These are phyloP conservation scores for Garcia nutans DNA, from an alignment of 345 rosid genomes.

Conservation along the genomic window DNA sequence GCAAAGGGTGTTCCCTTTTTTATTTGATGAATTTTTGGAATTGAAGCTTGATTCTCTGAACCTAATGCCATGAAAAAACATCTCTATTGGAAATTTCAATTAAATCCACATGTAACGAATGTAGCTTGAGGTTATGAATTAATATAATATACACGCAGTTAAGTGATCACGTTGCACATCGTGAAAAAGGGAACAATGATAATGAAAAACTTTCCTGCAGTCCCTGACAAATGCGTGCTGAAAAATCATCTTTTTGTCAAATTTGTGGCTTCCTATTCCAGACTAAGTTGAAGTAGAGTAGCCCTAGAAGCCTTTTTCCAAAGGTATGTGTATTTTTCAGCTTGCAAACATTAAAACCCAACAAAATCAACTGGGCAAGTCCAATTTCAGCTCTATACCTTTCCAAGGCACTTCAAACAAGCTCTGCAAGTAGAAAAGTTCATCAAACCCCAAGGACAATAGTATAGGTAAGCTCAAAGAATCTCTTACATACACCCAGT, in stretches of 20 bases:
- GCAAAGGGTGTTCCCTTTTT: neutral
- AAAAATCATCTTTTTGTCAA: neutral
- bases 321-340: neutral
- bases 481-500: neutral
- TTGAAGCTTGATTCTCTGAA: neutral
- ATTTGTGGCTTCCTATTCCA: neutral
- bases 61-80: neutral
- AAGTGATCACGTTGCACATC: neutral
- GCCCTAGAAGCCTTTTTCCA: neutral
- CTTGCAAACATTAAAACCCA: neutral
- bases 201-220: neutral
- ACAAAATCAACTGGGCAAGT: neutral
- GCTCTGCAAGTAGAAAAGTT: neutral
- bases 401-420: neutral
- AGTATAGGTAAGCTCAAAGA: neutral
- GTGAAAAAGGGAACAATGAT: neutral
- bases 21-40: neutral
- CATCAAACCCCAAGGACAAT: neutral
- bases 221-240: neutral
- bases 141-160: neutral
- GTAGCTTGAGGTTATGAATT: neutral
- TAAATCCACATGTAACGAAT: neutral
- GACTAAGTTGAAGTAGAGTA: neutral
- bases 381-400: neutral
- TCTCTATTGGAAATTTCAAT: neutral